Evolutionary conservation across 495 filamentous ascomycete genomes (phyloP).

Genomic region (Durotheca rogersii): DNA sequence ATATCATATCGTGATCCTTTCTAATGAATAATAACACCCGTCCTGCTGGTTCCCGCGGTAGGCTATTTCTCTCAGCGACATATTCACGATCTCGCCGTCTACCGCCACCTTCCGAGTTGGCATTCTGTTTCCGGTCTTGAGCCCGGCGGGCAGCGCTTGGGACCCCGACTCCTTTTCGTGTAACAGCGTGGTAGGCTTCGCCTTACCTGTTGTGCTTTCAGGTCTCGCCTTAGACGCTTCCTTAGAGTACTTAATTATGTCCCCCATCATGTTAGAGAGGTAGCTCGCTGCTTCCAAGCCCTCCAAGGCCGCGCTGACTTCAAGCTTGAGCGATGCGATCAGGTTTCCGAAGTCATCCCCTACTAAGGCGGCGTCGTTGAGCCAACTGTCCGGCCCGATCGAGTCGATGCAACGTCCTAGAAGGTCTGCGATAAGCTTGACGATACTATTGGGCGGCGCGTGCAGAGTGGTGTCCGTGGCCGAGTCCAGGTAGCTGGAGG

Average conservation of each 20-base stretch:
- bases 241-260: slow-evolving; percentile 67
- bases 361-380: slow-evolving; percentile 54
- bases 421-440: slow-evolving; percentile 61
- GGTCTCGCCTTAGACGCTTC: slow-evolving; percentile 37
- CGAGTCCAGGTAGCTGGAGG: slow-evolving; percentile 61
- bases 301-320: slow-evolving; percentile 73
- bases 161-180: slow-evolving; percentile 32
- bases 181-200: slow-evolving; percentile 30
- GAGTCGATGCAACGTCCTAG: slow-evolving; percentile 79
- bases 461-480: slow-evolving; percentile 54
- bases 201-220: slow-evolving; percentile 10
- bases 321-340: slow-evolving; percentile 66
- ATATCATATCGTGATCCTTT: slow-evolving; percentile 61
- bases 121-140: slow-evolving; percentile 60
- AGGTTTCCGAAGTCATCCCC: slow-evolving; percentile 60
- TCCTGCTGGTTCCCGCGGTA: slow-evolving; percentile 69
- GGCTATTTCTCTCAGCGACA: slow-evolving; percentile 68
- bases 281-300: slow-evolving; percentile 73
- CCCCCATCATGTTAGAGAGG: slow-evolving; percentile 65
- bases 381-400: slow-evolving; percentile 79
- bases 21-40: slow-evolving; percentile 75
- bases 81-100: slow-evolving; percentile 62
- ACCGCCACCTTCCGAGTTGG: slow-evolving; percentile 58
- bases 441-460: slow-evolving; percentile 55
- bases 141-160: slow-evolving; percentile 64